These are phyloP conservation scores for Coniochaeta sp. DNA, from an alignment of 2,329 filamentous ascomycete species.

Conservation along the genomic window DNA sequence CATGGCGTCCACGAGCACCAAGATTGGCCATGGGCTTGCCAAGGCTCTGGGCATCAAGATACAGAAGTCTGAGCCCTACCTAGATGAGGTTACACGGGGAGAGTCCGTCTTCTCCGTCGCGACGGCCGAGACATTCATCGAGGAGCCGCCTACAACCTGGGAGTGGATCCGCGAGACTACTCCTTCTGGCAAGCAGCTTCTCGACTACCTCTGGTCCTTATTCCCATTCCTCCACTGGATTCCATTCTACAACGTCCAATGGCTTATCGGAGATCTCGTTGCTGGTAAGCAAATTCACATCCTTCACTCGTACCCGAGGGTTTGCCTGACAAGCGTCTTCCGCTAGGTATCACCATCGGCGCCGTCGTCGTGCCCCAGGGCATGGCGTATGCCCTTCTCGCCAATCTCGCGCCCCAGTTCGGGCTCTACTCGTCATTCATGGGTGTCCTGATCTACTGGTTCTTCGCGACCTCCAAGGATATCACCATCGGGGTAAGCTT, in stretches of 20 bases:
- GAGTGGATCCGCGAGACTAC: slow-evolving; percentile 64
- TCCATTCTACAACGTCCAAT: slow-evolving; percentile 76
- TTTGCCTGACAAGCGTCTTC: background rate
- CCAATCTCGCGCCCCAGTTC: slow-evolving; percentile 71
- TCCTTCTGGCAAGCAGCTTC: slow-evolving; percentile 49
- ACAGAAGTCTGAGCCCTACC: slow-evolving; percentile 51
- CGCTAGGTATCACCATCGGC: slow-evolving; percentile 46
- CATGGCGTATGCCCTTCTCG: slow-evolving; percentile 89
- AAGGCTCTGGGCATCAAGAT: slow-evolving; percentile 79
- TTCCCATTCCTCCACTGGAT: slow-evolving; percentile 95
- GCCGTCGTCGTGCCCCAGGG: slow-evolving; percentile 82
- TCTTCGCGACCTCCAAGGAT: slow-evolving; percentile 96
- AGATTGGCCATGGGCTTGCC: slow-evolving; percentile 66
- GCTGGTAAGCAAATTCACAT: slow-evolving; percentile 53
- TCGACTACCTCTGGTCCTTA: slow-evolving; percentile 59
- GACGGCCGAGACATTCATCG: slow-evolving; percentile 72
- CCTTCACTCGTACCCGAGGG: slow-evolving; percentile 7
- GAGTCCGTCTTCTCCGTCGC: slow-evolving; percentile 72
- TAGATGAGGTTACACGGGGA: slow-evolving; percentile 62
- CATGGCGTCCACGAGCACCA: slow-evolving; percentile 37
- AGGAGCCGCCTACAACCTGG: slow-evolving; percentile 66
- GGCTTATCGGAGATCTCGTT: slow-evolving; percentile 82
- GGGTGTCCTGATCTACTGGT: slow-evolving; percentile 92
- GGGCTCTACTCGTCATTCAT: slow-evolving; percentile 95
- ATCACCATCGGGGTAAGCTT: slow-evolving; percentile 90